Evolutionary conservation across 2,329 filamentous ascomycete species (phyloP), one percentile per base, ranked within the genome.

Genomic region (Elsinoe perseae): DNA sequence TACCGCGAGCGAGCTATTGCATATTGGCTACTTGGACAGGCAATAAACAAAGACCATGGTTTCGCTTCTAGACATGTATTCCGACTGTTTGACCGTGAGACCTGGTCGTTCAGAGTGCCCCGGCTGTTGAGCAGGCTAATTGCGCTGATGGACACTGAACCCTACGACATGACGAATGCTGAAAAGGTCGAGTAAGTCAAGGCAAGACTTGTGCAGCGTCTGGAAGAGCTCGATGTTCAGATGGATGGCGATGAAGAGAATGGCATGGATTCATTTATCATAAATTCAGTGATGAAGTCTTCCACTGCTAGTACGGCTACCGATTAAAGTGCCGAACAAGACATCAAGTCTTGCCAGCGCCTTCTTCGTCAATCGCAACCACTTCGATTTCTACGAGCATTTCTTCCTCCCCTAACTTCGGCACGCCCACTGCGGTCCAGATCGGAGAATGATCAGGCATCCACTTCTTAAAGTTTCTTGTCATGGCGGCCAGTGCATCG

Each of bases 341-440:
- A 5, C 12, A 6, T 30, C 28, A 30, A 6, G 28, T 12, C 28
- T 30, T 30, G 6, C 12, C 12, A 30, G 28, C 28, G 28, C 28
- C 28, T 12, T 30, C 28, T 30, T 30, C 28, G 12, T 30, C 28
- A 12, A 6, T 5, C 6, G 28, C 48, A 7, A 52, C 28, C 10
- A 80, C 79, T 65, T 84, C 80, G 65, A 84, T 78, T 68, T 84
- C 80, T 2, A 84, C 73, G 20, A 70, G 65, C 80, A 84, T 84
- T 28, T 71, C 73, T 25, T 74, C 71, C 56, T 71, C 65, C 0
- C 69, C 79, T 5, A 84, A 64, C 30, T 68, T 61, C 1, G 68
- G 61, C 1, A 83, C 80, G 0, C 76, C 79, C 12, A 83, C 67
- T 57, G 68, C 71, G 0, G 80, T 83, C 77, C 77, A 80, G 1